phyloP scores from a whole-genome alignment of 306 rosid genomes.

The Glycyrrhiza uralensis region DNA sequence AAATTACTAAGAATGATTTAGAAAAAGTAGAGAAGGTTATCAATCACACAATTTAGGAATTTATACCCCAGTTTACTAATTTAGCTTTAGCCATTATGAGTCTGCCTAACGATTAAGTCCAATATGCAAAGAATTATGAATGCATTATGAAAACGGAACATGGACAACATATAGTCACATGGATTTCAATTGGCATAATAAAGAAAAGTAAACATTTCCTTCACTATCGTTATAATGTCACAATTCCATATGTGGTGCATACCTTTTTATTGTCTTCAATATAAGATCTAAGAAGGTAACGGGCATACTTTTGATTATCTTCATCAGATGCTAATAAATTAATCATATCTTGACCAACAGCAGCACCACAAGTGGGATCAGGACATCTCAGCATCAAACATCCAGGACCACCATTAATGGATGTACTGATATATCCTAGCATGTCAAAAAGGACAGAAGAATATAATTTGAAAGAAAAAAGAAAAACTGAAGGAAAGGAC shows the following conservation, averaged over 20 bases:
- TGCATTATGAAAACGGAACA: slow-evolving; percentile 1
- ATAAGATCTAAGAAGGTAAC: slow-evolving; percentile 82
- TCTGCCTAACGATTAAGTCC: neutral
- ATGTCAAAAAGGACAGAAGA: slow-evolving; percentile 9
- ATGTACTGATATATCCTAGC: slow-evolving; percentile 68
- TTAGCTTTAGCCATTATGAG: slow-evolving; percentile 1
- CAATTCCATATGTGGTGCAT: slow-evolving; percentile 21
- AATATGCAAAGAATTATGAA: slow-evolving; percentile 3
- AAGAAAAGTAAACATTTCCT: neutral
- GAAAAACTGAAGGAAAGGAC: neutral
- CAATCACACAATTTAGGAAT: slow-evolving; percentile 4
- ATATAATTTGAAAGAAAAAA: neutral
- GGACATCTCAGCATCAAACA: slow-evolving; percentile 91
- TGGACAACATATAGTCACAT: neutral
- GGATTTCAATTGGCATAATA: neutral
- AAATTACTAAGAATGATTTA: neutral
- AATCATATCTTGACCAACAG: slow-evolving; percentile 85
- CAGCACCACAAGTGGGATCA: slow-evolving; percentile 81
- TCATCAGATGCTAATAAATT: slow-evolving; percentile 47
- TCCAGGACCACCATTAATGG: slow-evolving; percentile 93
- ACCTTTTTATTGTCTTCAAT: slow-evolving; percentile 94
- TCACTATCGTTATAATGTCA: neutral
- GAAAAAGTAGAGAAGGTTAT: slow-evolving; percentile 1
- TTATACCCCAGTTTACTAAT: neutral
- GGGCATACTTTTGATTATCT: slow-evolving; percentile 66